Evolutionary conservation across 768 basidiomycete species (phyloP), one percentile per base, ranked within the genome.

Genomic region (Tephrocybe sp.): DNA sequence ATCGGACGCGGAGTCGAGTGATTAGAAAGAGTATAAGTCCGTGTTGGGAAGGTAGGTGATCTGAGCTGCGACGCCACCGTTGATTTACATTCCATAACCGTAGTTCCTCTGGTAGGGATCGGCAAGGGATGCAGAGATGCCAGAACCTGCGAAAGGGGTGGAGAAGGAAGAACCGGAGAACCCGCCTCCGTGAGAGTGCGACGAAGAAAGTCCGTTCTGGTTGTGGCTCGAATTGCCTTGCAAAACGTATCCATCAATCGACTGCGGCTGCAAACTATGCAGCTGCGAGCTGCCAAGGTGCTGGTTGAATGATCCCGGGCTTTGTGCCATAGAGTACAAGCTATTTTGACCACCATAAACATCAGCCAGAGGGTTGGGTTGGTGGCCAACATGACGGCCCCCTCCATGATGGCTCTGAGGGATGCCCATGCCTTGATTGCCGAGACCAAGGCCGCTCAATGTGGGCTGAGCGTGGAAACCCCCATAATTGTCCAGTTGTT

Each of bases 211-310:
- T 34, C 75, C 51, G 38, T 34, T 79, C 48, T 83, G 76, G 61
- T 79, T 85, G 66, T 90, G 86, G 56, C 75, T 75, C 36, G 84
- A 84, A 59, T 76, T 83, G 64, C 82, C 82, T 68, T 90, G 90
- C 45, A 92, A 73, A 53, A 91, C 88, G 63, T 91, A 91, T 62
- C 84, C 82, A 60, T 92, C 90, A 56, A 92, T 90, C 21, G 85
- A 76, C 55, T 86, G 88, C 14, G 83, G 77, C 63, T 84, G 86
- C 42, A 91, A 66, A 34, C 68, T 66, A 58, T 86, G 86, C 63
- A 88, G 61, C 54, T 78, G 83, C 23, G 76, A 65, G 11, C 47
- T 49, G 40, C 71, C 73, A 48, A 84, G 61, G 55, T 82, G 85
- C 62, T 83, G 86, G n/a, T 73, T 75, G 53, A 82, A 86, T 40